Evolutionary conservation across 805 yeast species (phyloP).

Genomic region (Pichia cabralensis): DNA sequence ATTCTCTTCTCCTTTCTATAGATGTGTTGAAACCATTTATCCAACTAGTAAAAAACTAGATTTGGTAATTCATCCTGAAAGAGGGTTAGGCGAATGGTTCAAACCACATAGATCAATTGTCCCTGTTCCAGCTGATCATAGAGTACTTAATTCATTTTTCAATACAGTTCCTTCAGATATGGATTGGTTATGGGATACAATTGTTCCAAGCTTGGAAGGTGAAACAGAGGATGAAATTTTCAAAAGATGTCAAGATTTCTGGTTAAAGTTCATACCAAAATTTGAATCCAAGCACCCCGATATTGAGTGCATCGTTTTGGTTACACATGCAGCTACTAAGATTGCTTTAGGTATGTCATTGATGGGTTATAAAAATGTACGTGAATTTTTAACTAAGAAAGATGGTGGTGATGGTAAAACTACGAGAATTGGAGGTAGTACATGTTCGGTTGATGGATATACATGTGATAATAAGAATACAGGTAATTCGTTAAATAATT

Average conservation of each 20-base stretch:
- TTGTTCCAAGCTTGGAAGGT: slow-evolving; percentile 56
- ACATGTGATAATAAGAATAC: slow-evolving; percentile 16
- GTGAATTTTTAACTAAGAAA: slow-evolving; percentile 40
- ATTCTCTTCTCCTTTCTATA: slow-evolving; percentile 75
- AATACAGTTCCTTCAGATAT: slow-evolving; percentile 29
- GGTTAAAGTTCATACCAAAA: slow-evolving; percentile 46
- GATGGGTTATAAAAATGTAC: slow-evolving; percentile 39
- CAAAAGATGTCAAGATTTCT: slow-evolving; percentile 45
- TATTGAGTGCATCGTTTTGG: slow-evolving; percentile 53
- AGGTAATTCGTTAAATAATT: slow-evolving; percentile 28
- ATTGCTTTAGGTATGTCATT: slow-evolving; percentile 79
- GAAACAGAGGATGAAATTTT: slow-evolving; percentile 69
- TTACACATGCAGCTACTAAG: slow-evolving; percentile 90
- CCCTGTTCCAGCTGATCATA: slow-evolving; percentile 57
- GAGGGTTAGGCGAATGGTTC: slow-evolving; percentile 92
- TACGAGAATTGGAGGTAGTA: slow-evolving; percentile 54
- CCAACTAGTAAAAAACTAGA: slow-evolving; percentile 57
- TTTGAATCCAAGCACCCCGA: slow-evolving; percentile 51
- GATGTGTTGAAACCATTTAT: slow-evolving; percentile 75
- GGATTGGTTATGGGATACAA: slow-evolving; percentile 38
- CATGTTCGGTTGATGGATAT: slow-evolving; percentile 77
- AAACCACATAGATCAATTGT: slow-evolving; percentile 54
- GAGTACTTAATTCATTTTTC: slow-evolving; percentile 44
- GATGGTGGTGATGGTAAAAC: slow-evolving; percentile 30
- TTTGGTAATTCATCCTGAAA: slow-evolving; percentile 55